These are phyloP conservation scores for Xylaria hypoxylon DNA, from an alignment of 2,329 filamentous ascomycete genomes.

Conservation along the genomic window DNA sequence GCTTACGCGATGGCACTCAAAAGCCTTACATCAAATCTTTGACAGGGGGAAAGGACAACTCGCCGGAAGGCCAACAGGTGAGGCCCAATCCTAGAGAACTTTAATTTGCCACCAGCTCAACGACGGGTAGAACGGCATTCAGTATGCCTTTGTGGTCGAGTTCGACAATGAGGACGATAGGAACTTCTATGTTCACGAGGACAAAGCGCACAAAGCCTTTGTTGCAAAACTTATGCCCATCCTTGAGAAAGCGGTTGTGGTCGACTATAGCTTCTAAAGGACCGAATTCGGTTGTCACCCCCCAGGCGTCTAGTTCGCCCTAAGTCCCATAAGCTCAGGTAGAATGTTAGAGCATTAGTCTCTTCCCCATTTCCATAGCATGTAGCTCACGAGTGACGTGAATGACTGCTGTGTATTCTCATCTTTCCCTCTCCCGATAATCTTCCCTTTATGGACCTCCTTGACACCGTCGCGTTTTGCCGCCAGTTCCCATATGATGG, in stretches of 20 bases:
- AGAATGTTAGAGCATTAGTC: too few relatives aligned
- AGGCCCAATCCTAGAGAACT: slow-evolving; percentile 27
- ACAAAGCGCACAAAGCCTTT: slow-evolving; percentile 55
- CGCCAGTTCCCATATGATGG: too few relatives aligned
- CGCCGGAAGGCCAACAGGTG: slow-evolving; percentile 71
- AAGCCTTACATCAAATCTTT: slow-evolving; percentile 70
- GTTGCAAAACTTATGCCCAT: slow-evolving; percentile 49
- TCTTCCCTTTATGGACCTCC: too few relatives aligned
- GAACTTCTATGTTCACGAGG: slow-evolving; percentile 57
- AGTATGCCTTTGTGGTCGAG: slow-evolving; percentile 57
- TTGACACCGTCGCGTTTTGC: too few relatives aligned
- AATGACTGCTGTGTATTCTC: too few relatives aligned
- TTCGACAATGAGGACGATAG: slow-evolving; percentile 56
- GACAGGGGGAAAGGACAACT: slow-evolving; percentile 71
- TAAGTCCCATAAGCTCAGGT: too few relatives aligned
- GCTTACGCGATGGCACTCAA: slow-evolving; percentile 68
- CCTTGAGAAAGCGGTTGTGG: slow-evolving; percentile 54
- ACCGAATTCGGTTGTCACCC: too few relatives aligned
- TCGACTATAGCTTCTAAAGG: slow-evolving; percentile 50
- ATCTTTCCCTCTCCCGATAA: too few relatives aligned
- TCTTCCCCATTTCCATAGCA: too few relatives aligned
- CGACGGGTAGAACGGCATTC: slow-evolving; percentile 53
- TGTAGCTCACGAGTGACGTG: too few relatives aligned
- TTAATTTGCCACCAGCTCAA: slow-evolving; percentile 17
- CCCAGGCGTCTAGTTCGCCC: too few relatives aligned